Base-by-base conservation (phyloP, 1,284 basidiomycete genomes). In the Papiliotrema fonsecae region DNA sequence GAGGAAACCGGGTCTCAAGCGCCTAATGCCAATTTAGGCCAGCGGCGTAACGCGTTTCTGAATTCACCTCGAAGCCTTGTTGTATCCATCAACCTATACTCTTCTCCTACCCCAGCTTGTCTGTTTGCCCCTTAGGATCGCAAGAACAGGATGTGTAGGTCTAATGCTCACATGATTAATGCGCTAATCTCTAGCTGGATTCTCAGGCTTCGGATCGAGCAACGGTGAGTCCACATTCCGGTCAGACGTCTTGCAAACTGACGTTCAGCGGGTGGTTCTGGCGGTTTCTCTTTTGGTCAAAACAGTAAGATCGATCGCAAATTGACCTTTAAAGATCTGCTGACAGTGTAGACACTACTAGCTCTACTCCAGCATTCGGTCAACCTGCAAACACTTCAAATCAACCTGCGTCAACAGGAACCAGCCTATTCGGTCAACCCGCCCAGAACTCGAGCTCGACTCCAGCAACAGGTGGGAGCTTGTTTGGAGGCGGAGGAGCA, bases 201-300 rank as follows among this genome's bases (percentile, higher is more conserved):
- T 70, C 42, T 51, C 50, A 34, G 64, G 65, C 37, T 69, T 68
- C 31, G 65, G 66, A 34, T 61, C 64, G 42, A 55, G 53, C 45
- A 65, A 63, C 38, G 37, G 47, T 49, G 41, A 38, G 47, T 26
- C 21, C 14, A 5, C n/a, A n/a, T n/a, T n/a, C 18, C 9, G 18
- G 2, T 35, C 36, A 21, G 9, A 31, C 30, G n/a, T 31, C 30
- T 30, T 39, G 28, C n/a, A 4, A 6, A 18, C 24, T 22, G 18
- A 16, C 27, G 1, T 2, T n/a, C 14, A 31, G 3, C 6, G 16
- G 7, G 6, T 9, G 35, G 16, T 36, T 14, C 16, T 36, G 16
- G 21, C 21, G 9, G 16, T 16, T 41, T 42, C 39, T 21, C 32
- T 14, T 31, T 30, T 9, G 27, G 2, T 14, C 28, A 31, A 4